A percentile compares a stretch with the other conserved stretches of the same genome.
Conservation (phyloP, 2,329 filamentous ascomycete species). For the Parasarocladium wereldwijsianum region DNA sequence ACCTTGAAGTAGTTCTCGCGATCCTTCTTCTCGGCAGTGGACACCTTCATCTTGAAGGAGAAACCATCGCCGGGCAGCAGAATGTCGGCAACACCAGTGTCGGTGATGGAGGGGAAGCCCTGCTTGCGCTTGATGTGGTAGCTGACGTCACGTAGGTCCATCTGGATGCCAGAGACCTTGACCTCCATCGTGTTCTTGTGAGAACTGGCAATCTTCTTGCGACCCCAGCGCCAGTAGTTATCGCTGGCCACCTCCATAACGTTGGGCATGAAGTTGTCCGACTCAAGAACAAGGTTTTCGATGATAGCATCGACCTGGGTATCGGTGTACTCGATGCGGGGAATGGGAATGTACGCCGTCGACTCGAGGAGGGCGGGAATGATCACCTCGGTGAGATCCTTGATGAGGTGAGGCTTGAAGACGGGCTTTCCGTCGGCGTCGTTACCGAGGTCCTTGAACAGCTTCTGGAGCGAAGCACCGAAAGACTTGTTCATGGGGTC, state of each 20-base stretch:
- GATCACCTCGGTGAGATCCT: slow-evolving; percentile 78
- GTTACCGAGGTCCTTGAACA: slow-evolving; percentile 79
- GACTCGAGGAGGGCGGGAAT: slow-evolving; percentile 71
- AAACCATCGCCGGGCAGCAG: slow-evolving; percentile 77
- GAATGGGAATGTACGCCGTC: slow-evolving; percentile 79
- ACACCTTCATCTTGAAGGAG: slow-evolving; percentile 81
- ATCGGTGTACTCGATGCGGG: slow-evolving; percentile 86
- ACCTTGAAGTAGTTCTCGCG: slow-evolving; percentile 84
- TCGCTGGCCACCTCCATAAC: slow-evolving; percentile 76
- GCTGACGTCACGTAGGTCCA: slow-evolving; percentile 79
- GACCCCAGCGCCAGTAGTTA: slow-evolving; percentile 90
- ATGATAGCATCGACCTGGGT: slow-evolving; percentile 72
- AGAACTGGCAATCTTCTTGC: slow-evolving; percentile 72
- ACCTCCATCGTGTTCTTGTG: slow-evolving; percentile 72
- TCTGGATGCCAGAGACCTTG: slow-evolving; percentile 78
- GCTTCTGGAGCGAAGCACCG: slow-evolving; percentile 57
- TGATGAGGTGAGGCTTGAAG: slow-evolving; percentile 88
- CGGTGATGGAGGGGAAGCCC: slow-evolving; percentile 77
- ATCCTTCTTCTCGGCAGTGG: slow-evolving; percentile 63
- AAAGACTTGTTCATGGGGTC: slow-evolving; percentile 81
- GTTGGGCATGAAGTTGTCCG: slow-evolving; percentile 93
- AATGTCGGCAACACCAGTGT: slow-evolving; percentile 80
- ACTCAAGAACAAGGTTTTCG: slow-evolving; percentile 90
- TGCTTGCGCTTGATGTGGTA: slow-evolving; percentile 94
- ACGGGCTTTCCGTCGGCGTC: slow-evolving; percentile 69